Percentiles rank a stretch among this genome's conserved stretches.
phyloP scores from a whole-genome alignment of 1,284 basidiomycete species.

The Apiotrichum gracile region DNA sequence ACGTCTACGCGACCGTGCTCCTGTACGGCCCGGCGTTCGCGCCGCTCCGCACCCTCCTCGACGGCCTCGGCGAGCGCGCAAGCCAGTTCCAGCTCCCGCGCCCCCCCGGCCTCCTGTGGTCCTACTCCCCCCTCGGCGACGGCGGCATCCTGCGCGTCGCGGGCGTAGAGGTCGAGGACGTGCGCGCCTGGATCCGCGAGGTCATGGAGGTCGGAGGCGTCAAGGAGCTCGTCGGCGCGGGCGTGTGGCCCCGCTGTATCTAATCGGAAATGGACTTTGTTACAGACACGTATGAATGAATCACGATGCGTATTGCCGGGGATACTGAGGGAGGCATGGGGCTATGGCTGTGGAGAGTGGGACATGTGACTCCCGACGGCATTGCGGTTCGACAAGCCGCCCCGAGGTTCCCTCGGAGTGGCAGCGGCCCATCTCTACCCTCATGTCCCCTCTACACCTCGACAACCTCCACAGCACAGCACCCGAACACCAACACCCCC shows the following conservation, averaged over 20 bases:
- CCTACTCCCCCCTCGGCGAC: constrained; percentile 30
- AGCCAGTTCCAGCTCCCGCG: constrained; percentile 35
- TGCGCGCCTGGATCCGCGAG: constrained; percentile 37
- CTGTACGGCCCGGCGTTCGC: constrained; percentile 38
- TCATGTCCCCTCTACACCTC: too few species aligned
- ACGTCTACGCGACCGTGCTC: constrained; percentile 44
- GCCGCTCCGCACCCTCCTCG: constrained; percentile 24
- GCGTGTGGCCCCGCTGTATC: constrained; percentile 40
- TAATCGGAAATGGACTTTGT: constrained; percentile 2
- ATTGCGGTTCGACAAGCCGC: too few species aligned
- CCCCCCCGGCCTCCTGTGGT: constrained; percentile 38
- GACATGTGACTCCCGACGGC: too few species aligned
- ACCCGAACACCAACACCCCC: too few species aligned
- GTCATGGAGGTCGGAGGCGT: constrained; percentile 32
- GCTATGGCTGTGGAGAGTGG: too few species aligned
- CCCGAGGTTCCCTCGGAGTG: too few species aligned
- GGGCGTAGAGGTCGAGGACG: constrained; percentile 40
- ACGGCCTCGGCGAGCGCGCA: constrained; percentile 16
- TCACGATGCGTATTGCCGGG: too few species aligned
- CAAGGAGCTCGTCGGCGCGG: constrained; percentile 38
- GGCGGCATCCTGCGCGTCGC: constrained; percentile 42
- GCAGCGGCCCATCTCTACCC: too few species aligned
- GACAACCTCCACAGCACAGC: too few species aligned
- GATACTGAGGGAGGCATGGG: too few species aligned
- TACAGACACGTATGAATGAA: too few species aligned